A percentile compares a stretch with the other conserved stretches of the same genome.
Evolutionary conservation across 1,139 yeast genomes (phyloP).

Genomic region (Magnusiomyces clavatus): DNA sequence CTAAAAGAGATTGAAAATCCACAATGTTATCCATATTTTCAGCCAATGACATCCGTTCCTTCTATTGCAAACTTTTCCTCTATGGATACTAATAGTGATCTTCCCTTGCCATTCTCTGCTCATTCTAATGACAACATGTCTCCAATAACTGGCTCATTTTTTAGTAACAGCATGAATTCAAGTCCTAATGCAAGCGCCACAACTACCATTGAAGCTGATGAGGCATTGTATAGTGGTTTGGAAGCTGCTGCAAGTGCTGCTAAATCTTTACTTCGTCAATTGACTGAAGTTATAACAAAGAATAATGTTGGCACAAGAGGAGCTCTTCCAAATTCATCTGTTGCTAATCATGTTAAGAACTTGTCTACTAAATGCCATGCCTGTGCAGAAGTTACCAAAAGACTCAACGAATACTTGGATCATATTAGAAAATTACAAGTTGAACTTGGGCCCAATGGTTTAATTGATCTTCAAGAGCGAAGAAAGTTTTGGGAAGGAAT

Average conservation of each 20-base stretch:
- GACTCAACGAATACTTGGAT: slow-evolving; percentile 51
- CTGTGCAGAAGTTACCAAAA: slow-evolving; percentile 72
- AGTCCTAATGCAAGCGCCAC: not conserved
- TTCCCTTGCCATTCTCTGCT: not conserved
- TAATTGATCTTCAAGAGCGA: slow-evolving; percentile 42
- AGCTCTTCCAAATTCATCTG: slow-evolving; percentile 30
- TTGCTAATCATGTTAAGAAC: slow-evolving; percentile 65
- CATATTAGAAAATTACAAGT: slow-evolving; percentile 6
- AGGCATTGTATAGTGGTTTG: slow-evolving; percentile 66
- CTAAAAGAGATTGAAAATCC: slow-evolving; percentile 12
- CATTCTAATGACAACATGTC: not conserved
- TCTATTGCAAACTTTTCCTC: not conserved
- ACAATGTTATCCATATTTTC: slow-evolving; percentile 5
- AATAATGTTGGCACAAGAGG: slow-evolving; percentile 30
- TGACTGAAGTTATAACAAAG: slow-evolving; percentile 64
- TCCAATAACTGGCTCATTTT: not conserved
- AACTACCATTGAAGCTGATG: slow-evolving; percentile 50
- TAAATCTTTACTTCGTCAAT: slow-evolving; percentile 68
- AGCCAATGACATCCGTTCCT: not conserved
- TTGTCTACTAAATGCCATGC: slow-evolving; percentile 69
- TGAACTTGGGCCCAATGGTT: not conserved
- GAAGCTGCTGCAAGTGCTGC: slow-evolving; percentile 69
- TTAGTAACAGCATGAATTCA: not conserved
- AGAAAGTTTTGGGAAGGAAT: slow-evolving; percentile 80
- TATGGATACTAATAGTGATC: not conserved